These are phyloP conservation scores for Jaminaea rosea DNA, from an alignment of 1,284 basidiomycete species.

Conservation along the genomic window DNA sequence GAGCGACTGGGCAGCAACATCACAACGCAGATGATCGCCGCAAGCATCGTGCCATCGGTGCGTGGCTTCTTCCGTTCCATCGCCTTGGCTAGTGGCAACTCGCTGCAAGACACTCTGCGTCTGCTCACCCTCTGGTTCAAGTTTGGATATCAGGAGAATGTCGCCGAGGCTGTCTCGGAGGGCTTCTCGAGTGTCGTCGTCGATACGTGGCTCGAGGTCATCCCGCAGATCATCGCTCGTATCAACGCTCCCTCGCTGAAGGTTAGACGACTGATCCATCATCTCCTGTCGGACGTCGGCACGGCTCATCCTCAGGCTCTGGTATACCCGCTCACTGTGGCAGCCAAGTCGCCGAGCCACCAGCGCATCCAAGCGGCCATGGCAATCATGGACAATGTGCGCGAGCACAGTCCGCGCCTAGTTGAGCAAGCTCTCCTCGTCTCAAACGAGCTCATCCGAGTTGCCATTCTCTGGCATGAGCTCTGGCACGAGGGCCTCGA, in stretches of 20 bases:
- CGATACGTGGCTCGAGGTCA: constrained; percentile 97
- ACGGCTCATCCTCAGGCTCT: constrained; percentile 94
- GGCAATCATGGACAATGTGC: constrained; percentile 85
- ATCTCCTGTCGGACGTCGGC: constrained; percentile 82
- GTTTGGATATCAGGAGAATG: constrained; percentile 82
- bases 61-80: constrained; percentile 93
- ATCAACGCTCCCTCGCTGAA: constrained; percentile 87
- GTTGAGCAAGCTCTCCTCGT: constrained; percentile 89
- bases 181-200: constrained; percentile 86
- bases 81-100: constrained; percentile 71
- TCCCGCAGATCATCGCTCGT: constrained; percentile 97
- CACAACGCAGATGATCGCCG: constrained; percentile 64
- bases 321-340: constrained; percentile 95
- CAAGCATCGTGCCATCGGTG: constrained; percentile 88
- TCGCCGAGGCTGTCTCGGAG: constrained; percentile 77
- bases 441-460: constrained; percentile 88
- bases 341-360: constrained; percentile 84
- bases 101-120: constrained; percentile 87
- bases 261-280: constrained; percentile 81
- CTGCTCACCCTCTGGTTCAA: constrained; percentile 97
- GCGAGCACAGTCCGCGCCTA: constrained; percentile 77
- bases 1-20: constrained; percentile 56
- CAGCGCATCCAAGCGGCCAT: constrained; percentile 75
- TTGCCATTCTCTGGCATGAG: constrained; percentile 98
- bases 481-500: constrained; percentile 98